Base-by-base conservation (phyloP, 2,329 filamentous ascomycete species). In the Polytolypa hystricis region DNA sequence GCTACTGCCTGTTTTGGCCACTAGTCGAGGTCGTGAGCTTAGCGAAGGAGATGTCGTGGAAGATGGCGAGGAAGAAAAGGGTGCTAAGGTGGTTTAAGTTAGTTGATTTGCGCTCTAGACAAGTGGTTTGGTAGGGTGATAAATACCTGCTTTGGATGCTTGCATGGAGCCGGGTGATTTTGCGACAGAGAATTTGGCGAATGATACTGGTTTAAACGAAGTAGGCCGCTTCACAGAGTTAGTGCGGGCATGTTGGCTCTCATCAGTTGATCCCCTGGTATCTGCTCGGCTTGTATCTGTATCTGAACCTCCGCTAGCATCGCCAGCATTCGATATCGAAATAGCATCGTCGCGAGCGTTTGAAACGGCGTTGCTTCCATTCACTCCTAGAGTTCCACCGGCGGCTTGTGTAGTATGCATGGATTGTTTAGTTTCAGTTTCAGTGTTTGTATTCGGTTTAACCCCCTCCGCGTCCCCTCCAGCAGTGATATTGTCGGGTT, bases 101-200 rank as follows among this genome's bases (percentile, higher is more conserved):
- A n/a, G n/a, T n/a, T n/a, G n/a, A n/a, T n/a, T n/a, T n/a, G n/a
- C n/a, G n/a, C n/a, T n/a, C n/a, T n/a, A n/a, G n/a, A n/a, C n/a
- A n/a, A n/a, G n/a, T n/a, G n/a, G n/a, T n/a, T n/a, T n/a, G n/a
- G n/a, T n/a, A n/a, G n/a, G n/a, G n/a, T n/a, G n/a, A n/a, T n/a
- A n/a, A n/a, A n/a, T n/a, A n/a, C 33, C 45, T 21, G 58, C 47
- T 52, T 74, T 74, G 26, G 66, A 55, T 23, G 61, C 49, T 7
- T 71, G 63, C 21, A 65, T 59, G n/a, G 70, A 60, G n/a, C 62
- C 61, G 6, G 72, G 67, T 16, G 74, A 68, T 54, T 80, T 80
- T 32, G 74, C 71, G 38, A 79, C 64, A 41, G 77, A 75, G 52
- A 72, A 77, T 56, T 79, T 80, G 25, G 76, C 75, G 39, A 79